Base-by-base conservation (phyloP, 495 filamentous ascomycete species). In the Aspergillus bridgeri region DNA sequence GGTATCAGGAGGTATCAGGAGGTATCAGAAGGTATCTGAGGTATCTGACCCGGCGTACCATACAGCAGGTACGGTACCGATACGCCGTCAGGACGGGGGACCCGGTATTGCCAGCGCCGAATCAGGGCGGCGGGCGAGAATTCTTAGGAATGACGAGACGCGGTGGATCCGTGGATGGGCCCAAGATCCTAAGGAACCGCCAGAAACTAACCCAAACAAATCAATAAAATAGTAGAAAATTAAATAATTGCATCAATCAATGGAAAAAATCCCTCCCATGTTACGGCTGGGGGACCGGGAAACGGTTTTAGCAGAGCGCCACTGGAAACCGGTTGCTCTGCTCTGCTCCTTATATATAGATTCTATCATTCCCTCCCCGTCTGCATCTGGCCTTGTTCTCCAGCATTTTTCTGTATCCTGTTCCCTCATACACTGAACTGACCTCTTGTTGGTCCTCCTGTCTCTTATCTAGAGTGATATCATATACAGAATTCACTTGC, bases 301-400 rank as follows among this genome's bases (percentile, higher is more conserved):
- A n/a, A n/a, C n/a, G n/a, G n/a, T n/a, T n/a, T 52, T 33, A 15
- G 13, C 13, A 38, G 52, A 49, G 54, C 62, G 59, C 62, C 62
- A 65, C 62, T 53, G 61, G 23, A 43, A 38, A 38, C 21, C 23
- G 20, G 42, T 25, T 25, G 9, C n/a, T n/a, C n/a, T n/a, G 20
- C 2, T 18, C 24, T 29, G 17, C 6, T 55, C 21, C 29, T 21
- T 53, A 57, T 64, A 60, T 60, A 56, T 56, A 38, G 33, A 38
- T 56, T 48, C 44, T 44, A 48, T 56, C 53, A 21, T 60, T 48
- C 49, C 56, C 54, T 44, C 51, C 7, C 25, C 3, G 4, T 27
- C 7, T 27, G 20, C 9, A 13, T 22, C 15, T 29, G 18, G 49
- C 48, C 48, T 55, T 43, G 56, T 56, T 50, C 46, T 51, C 44